These are phyloP conservation scores for Leishmania tropica DNA, from an alignment of 208 protist genomes.

Conservation along the genomic window DNA sequence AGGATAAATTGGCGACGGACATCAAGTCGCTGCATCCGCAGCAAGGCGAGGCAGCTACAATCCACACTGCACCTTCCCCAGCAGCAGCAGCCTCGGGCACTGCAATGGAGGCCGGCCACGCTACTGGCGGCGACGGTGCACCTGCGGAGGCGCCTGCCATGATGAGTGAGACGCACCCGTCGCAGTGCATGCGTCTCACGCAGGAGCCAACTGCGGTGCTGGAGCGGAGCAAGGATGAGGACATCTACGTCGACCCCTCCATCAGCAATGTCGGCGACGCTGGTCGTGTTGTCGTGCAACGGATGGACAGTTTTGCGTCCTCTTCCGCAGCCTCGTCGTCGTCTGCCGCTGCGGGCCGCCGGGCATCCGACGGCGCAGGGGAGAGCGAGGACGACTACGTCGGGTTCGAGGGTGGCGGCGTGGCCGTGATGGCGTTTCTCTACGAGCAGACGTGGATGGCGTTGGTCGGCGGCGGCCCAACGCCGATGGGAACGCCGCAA, in stretches of 20 bases:
- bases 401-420: slow-evolving; percentile 43
- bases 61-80: background rate
- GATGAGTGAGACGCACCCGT: background rate
- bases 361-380: background rate
- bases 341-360: background rate
- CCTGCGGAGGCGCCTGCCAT: slow-evolving; percentile 1
- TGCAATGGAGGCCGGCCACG: background rate
- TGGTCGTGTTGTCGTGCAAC: background rate
- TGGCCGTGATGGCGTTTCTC: slow-evolving; percentile 65
- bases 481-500: slow-evolving; percentile 46
- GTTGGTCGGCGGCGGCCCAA: slow-evolving; percentile 60
- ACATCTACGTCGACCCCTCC: slow-evolving; percentile 13
- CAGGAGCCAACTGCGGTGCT: background rate
- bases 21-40: background rate
- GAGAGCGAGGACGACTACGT: slow-evolving; percentile 19
- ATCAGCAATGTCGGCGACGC: background rate
- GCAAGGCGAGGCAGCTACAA: background rate
- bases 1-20: background rate
- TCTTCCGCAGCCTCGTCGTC: background rate
- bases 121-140: background rate
- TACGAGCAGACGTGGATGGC: slow-evolving; percentile 64
- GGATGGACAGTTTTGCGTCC: background rate
- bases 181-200: background rate
- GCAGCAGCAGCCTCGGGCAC: background rate
- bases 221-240: slow-evolving; percentile 15